Evolutionary conservation across 2,329 filamentous ascomycete genomes (phyloP).

Genomic region (Talaromyces funiculosus): DNA sequence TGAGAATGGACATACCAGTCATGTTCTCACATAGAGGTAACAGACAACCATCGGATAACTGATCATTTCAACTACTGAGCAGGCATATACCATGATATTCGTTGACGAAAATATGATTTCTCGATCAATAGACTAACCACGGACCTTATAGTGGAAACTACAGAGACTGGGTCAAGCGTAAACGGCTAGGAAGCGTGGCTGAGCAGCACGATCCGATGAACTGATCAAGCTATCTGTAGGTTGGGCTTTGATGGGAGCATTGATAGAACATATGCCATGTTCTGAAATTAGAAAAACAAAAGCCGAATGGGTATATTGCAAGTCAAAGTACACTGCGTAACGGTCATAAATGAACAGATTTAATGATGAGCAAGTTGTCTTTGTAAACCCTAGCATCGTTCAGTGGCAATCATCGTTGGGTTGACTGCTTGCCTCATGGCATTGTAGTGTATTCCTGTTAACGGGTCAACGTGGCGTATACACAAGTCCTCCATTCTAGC

Average conservation of each 20-base stretch:
- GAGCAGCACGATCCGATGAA: neutral
- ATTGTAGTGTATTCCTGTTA: neutral
- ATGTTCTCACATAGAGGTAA: neutral
- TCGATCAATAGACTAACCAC: neutral
- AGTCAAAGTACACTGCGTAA: neutral
- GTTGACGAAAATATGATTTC: neutral
- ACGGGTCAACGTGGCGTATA: neutral
- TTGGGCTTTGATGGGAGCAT: neutral
- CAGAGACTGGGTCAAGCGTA: neutral
- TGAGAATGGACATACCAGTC: neutral
- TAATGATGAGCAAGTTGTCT: neutral
- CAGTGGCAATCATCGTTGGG: neutral
- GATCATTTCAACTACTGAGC: neutral
- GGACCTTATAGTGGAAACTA: neutral
- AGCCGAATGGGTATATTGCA: neutral
- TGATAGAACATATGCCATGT: neutral
- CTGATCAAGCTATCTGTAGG: neutral
- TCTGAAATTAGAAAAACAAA: neutral
- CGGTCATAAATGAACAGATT: neutral
- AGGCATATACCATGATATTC: neutral
- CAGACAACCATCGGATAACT: neutral
- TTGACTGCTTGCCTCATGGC: neutral
- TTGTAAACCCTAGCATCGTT: neutral
- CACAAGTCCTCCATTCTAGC: neutral
- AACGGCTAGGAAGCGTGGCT: neutral